Conservation (phyloP, 1,284 basidiomycete genomes). For the Leccinum subspadiceum region DNA sequence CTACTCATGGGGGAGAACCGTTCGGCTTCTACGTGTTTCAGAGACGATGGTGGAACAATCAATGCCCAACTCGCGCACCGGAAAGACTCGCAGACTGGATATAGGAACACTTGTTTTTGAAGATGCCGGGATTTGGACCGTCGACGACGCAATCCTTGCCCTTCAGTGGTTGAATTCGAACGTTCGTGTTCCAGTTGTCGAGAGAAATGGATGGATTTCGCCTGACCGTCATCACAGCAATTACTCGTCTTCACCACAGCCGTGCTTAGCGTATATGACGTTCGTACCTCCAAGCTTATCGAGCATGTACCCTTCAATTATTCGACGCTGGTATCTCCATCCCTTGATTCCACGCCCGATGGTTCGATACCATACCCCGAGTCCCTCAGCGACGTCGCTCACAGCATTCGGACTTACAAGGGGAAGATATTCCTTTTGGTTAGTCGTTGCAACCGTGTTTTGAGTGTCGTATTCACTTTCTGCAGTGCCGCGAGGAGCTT, state of each 20-base stretch:
- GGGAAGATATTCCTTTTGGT: slow-evolving; percentile 91
- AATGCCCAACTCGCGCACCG: slow-evolving; percentile 53
- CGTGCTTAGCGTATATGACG: slow-evolving; percentile 71
- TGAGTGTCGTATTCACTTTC: slow-evolving; percentile 6
- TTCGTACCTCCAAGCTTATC: slow-evolving; percentile 50
- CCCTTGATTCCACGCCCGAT: slow-evolving; percentile 46
- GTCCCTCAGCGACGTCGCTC: slow-evolving; percentile 55
- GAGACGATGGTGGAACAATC: slow-evolving; percentile 58
- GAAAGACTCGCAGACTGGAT: slow-evolving; percentile 57
- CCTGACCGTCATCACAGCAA: slow-evolving; percentile 47
- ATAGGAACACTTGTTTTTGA: slow-evolving; percentile 63
- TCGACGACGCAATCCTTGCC: slow-evolving; percentile 58
- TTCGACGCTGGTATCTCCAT: slow-evolving; percentile 53
- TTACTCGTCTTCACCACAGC: slow-evolving; percentile 55
- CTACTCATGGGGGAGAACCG: slow-evolving; percentile 76
- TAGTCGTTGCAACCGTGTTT: slow-evolving; percentile 34
- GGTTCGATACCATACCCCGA: slow-evolving; percentile 49
- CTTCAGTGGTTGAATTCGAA: slow-evolving; percentile 75
- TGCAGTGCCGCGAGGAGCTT: slow-evolving; percentile 65
- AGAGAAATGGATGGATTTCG: slow-evolving; percentile 1
- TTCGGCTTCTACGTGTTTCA: slow-evolving; percentile 65
- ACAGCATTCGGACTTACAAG: slow-evolving; percentile 82
- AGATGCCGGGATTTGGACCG: slow-evolving; percentile 53
- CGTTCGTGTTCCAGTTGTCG: slow-evolving; percentile 52
- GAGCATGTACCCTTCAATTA: slow-evolving; percentile 61